phyloP scores from a whole-genome alignment of 495 filamentous ascomycete genomes.

The Cercophora sp. region DNA sequence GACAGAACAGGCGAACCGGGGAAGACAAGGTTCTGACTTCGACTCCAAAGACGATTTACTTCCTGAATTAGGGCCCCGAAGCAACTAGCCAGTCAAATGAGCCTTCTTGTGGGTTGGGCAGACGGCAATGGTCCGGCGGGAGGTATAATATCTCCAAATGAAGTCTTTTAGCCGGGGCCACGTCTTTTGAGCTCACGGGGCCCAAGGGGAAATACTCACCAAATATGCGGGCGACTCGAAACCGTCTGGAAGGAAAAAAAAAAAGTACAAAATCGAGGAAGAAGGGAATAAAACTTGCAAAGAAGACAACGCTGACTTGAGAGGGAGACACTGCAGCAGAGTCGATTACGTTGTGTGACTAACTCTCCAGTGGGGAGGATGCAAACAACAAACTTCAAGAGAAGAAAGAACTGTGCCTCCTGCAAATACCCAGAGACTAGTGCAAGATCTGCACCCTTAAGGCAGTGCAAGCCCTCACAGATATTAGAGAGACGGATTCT shows the following conservation, averaged over 20 bases:
- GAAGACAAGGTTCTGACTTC: no score
- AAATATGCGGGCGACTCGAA: neutral
- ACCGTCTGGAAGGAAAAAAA: neutral
- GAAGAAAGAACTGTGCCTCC: no score
- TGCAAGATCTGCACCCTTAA: no score
- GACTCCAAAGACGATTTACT: no score
- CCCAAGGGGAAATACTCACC: constrained; percentile 6
- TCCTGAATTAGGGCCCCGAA: neutral
- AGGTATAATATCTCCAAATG: constrained; percentile 22
- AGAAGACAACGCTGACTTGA: neutral
- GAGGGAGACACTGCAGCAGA: no score
- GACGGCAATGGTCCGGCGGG: constrained; percentile 13
- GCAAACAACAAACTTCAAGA: no score
- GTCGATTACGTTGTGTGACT: no score
- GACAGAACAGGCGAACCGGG: neutral
- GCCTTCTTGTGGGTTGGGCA: neutral
- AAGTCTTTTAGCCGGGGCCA: constrained; percentile 20
- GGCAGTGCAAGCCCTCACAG: no score
- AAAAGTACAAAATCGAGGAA: neutral
- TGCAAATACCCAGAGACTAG: no score
- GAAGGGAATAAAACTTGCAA: neutral
- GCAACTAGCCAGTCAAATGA: constrained; percentile 6
- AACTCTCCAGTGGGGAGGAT: no score
- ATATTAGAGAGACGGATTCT: no score
- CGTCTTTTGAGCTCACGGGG: constrained; percentile 11